Base-by-base conservation (phyloP, 139 green algal genomes). In the Gonium pectorale region DNA sequence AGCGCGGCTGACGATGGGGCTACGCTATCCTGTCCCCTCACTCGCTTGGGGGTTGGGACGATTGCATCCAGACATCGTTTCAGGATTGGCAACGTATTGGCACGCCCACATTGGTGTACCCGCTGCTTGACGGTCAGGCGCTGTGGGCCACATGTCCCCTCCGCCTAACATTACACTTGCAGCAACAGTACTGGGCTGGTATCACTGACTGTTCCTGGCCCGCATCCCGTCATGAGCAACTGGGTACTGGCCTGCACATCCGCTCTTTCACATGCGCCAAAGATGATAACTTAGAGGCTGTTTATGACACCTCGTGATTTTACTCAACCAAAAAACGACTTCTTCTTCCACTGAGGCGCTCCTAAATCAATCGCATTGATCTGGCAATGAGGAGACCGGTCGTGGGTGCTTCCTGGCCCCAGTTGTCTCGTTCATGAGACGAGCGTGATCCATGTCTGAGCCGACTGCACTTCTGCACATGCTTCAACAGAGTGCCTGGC, bases 241-340 rank as follows among this genome's bases (percentile, higher is more conserved):
- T 85, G 79, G 33, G 64, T 56, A 54, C 63, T 69, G 78, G 63
- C 63, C 46, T 52, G 78, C 46, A 77, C 46, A 74, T 77, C n/a
- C 37, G 37, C 35, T 43, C 41, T 0, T 52, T 3, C 1, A 52
- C 13, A 37, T 44, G 70, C 72, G 80, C 86, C 37, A 27, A n/a
- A 87, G 86, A 90, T 38, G 86, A 87, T n/a, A 86, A 75, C 63
- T 75, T 81, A 78, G 86, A 90, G 86, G 86, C 86, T 90, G 86
- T 90, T 90, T 90, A 62, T 89, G 86, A 89, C 70, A 80, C 66
- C 60, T 63, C 19, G 35, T 90, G 86, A 90, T 87, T 87, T 83
- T 69, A 90, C 9, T 44, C 66, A 49, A 62, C 33, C 56, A 68
- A 80, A 74, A 87, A 83, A 87, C 86, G 86, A 90, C 86, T 90